Conservation (phyloP, 192 early-diverging fungal species). For the Cetraspora pellucida region DNA sequence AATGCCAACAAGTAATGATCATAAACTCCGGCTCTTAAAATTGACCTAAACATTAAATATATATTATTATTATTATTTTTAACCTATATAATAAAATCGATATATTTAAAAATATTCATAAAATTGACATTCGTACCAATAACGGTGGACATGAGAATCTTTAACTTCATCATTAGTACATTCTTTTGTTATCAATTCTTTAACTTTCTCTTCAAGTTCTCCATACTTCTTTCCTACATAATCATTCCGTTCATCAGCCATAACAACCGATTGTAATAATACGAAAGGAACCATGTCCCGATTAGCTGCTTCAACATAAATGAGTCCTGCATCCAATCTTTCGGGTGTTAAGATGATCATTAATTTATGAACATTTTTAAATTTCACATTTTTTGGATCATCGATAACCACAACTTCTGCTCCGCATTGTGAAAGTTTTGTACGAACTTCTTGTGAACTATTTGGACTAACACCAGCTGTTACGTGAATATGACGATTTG, state of each 20-base stretch:
- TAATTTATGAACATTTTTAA: constrained; percentile 16
- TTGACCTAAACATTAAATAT: neutral
- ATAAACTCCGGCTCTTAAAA: constrained; percentile 24
- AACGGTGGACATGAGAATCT: neutral
- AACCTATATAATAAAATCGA: too few relatives aligned
- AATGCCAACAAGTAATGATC: constrained; percentile 26
- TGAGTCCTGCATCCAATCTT: constrained; percentile 1
- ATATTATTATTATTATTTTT: too few relatives aligned
- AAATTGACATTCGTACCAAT: neutral
- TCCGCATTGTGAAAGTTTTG: neutral
- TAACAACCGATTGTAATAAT: constrained; percentile 4
- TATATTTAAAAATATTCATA: neutral
- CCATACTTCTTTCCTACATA: neutral
- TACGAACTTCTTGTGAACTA: neutral
- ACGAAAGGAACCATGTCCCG: neutral
- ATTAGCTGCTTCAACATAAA: constrained; percentile 9
- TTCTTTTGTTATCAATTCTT: neutral
- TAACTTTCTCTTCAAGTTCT: neutral
- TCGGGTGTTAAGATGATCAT: constrained; percentile 5
- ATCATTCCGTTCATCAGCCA: constrained; percentile 14
- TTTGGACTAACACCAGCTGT: constrained; percentile 1
- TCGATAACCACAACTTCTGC: neutral
- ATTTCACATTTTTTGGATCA: neutral
- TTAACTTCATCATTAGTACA: neutral
- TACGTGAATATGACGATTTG: neutral